Evolutionary conservation across 345 rosid species (phyloP).

Genomic region (Corchorus capsularis): DNA sequence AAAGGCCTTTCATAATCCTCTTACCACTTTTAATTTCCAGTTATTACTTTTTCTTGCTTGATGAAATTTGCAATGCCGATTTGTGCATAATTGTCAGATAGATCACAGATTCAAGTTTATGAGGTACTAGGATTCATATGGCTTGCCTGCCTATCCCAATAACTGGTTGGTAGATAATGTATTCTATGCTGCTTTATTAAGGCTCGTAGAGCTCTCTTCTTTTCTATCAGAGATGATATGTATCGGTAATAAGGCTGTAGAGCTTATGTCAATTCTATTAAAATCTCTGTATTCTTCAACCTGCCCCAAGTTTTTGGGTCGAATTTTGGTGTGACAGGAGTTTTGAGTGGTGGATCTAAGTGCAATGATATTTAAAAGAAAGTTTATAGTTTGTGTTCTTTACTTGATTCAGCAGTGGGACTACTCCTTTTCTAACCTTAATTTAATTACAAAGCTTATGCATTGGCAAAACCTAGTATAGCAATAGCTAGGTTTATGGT

Average conservation of each 20-base stretch:
- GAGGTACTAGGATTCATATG: background rate
- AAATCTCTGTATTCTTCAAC: too few relatives aligned
- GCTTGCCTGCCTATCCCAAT: background rate
- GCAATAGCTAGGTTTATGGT: background rate
- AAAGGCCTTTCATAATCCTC: background rate
- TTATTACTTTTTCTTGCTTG: background rate
- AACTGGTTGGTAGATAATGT: background rate
- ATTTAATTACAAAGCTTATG: too few relatives aligned
- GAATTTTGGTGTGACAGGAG: too few relatives aligned
- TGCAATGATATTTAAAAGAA: background rate
- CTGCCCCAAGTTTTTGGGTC: too few relatives aligned
- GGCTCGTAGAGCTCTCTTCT: background rate
- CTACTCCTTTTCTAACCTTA: background rate
- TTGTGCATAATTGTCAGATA: too few relatives aligned
- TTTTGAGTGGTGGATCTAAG: background rate
- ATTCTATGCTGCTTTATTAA: background rate
- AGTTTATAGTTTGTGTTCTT: background rate
- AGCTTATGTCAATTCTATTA: background rate
- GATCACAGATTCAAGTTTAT: background rate
- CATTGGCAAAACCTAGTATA: background rate
- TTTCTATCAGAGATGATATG: background rate
- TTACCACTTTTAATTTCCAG: background rate
- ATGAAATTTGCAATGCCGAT: background rate
- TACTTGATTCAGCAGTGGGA: background rate
- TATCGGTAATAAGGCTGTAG: too few relatives aligned